Percentiles rank a stretch among this genome's conserved stretches.
Conservation (phyloP, 164 flowering plant species). For the Houttuynia cordata region DNA sequence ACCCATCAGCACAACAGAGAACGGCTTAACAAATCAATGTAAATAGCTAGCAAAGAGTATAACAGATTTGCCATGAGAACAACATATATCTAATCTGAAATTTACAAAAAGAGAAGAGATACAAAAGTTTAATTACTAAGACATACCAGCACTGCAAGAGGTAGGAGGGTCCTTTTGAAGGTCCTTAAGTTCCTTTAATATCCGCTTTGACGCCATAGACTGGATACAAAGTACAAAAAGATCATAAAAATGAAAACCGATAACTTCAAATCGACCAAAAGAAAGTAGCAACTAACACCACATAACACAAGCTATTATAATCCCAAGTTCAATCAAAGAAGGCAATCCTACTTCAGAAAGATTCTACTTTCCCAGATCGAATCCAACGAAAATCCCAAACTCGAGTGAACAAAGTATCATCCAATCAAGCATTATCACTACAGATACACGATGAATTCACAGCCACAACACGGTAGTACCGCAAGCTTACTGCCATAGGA, state of each 20-base stretch:
- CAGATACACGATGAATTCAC: neutral
- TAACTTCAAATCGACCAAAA: neutral
- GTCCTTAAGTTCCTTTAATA: conserved; percentile 40
- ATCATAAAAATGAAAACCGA: too few species aligned
- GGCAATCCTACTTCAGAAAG: neutral
- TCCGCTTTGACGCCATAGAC: conserved; percentile 39
- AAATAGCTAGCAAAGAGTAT: neutral
- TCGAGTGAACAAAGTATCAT: neutral
- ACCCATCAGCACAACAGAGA: too few species aligned
- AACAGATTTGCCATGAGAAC: neutral
- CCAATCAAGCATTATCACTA: neutral
- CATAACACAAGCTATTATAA: neutral
- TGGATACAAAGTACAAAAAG: neutral
- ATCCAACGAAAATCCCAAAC: neutral
- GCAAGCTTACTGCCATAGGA: neutral
- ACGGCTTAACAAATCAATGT: neutral
- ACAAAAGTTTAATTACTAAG: too few species aligned
- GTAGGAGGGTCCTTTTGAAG: conserved; percentile 46
- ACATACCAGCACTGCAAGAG: conserved; percentile 37
- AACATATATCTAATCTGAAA: too few species aligned
- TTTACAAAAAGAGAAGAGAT: neutral
- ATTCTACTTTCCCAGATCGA: neutral
- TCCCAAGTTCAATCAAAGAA: neutral
- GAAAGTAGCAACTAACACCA: neutral
- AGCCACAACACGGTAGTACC: neutral